Evolutionary conservation across 2,329 filamentous ascomycete genomes (phyloP).

Genomic region (Penicillium fuscoglaucum): DNA sequence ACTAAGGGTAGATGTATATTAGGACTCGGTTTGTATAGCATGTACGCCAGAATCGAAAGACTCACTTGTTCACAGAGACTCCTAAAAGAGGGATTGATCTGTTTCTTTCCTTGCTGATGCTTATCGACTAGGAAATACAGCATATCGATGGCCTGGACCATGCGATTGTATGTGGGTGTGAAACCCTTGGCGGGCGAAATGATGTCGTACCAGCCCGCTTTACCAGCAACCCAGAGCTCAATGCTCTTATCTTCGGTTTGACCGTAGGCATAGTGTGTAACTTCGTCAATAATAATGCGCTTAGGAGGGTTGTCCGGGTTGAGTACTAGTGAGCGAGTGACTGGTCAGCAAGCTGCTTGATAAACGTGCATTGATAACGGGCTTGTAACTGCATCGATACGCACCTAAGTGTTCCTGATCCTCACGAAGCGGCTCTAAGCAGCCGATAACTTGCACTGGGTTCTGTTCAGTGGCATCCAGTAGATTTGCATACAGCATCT

Average conservation of each 20-base stretch:
- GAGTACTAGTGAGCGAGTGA: conserved; percentile 31
- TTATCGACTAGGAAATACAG: conserved; percentile 64
- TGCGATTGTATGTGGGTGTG: conserved; percentile 54
- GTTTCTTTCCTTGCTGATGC: conserved; percentile 45
- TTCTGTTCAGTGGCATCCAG: conserved; percentile 56
- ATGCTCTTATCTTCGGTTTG: conserved; percentile 57
- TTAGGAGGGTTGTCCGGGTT: conserved; percentile 43
- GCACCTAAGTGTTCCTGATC: conserved; percentile 46
- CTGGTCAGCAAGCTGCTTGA: conserved; percentile 12
- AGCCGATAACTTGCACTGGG: conserved; percentile 58
- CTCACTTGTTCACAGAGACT: conserved; percentile 45
- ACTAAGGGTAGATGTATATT: conserved; percentile 28
- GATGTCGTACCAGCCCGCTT: conserved; percentile 63
- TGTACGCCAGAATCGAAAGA: not conserved
- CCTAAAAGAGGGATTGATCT: conserved; percentile 40
- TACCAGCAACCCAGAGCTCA: conserved; percentile 62
- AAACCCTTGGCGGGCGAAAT: conserved; percentile 54
- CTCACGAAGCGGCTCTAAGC: conserved; percentile 48
- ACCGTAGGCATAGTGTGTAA: conserved; percentile 52
- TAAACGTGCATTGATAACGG: conserved; percentile 14
- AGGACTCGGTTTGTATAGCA: not conserved
- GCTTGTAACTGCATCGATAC: conserved; percentile 16
- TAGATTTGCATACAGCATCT: conserved; percentile 54
- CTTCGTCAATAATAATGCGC: conserved; percentile 50
- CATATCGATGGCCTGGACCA: conserved; percentile 59